Conservation (phyloP, 768 basidiomycete genomes). For the Agaricus blazei region DNA sequence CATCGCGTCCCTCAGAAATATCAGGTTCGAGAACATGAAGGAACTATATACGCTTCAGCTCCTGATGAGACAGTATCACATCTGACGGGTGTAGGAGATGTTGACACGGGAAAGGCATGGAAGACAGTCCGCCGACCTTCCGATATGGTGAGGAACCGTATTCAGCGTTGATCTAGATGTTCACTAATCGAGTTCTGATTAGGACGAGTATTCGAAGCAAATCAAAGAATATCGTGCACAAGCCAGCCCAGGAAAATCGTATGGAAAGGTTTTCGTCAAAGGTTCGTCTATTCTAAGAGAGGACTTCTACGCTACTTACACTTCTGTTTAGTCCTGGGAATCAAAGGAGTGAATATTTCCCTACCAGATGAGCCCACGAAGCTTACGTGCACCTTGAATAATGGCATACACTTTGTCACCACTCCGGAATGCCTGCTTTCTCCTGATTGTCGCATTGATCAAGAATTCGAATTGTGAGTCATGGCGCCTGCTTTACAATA, state of each 20-base stretch:
- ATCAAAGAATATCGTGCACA: slow-evolving; percentile 76
- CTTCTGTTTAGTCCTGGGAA: slow-evolving; percentile 56
- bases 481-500: background rate
- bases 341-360: slow-evolving; percentile 71
- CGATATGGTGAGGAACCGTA: slow-evolving; percentile 69
- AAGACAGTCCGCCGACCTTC: slow-evolving; percentile 82
- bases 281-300: slow-evolving; percentile 38
- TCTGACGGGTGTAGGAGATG: slow-evolving; percentile 70
- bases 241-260: slow-evolving; percentile 73
- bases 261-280: slow-evolving; percentile 94
- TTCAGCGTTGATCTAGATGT: slow-evolving; percentile 7
- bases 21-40: slow-evolving; percentile 71
- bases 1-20: slow-evolving; percentile 52
- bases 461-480: slow-evolving; percentile 87
- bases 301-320: background rate
- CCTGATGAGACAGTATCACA: slow-evolving; percentile 75
- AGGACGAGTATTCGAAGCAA: slow-evolving; percentile 95
- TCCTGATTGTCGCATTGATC: slow-evolving; percentile 62
- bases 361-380: slow-evolving; percentile 71
- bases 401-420: slow-evolving; percentile 93
- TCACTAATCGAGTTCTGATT: background rate
- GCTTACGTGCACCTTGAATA: slow-evolving; percentile 87
- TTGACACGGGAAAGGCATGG: slow-evolving; percentile 84
- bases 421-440: slow-evolving; percentile 72
- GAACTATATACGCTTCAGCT: slow-evolving; percentile 77